Percentiles rank a stretch among this genome's conserved stretches.
These are phyloP conservation scores for Tolypocladium inflatum DNA, from an alignment of 2,329 filamentous ascomycete species.

Conservation along the genomic window DNA sequence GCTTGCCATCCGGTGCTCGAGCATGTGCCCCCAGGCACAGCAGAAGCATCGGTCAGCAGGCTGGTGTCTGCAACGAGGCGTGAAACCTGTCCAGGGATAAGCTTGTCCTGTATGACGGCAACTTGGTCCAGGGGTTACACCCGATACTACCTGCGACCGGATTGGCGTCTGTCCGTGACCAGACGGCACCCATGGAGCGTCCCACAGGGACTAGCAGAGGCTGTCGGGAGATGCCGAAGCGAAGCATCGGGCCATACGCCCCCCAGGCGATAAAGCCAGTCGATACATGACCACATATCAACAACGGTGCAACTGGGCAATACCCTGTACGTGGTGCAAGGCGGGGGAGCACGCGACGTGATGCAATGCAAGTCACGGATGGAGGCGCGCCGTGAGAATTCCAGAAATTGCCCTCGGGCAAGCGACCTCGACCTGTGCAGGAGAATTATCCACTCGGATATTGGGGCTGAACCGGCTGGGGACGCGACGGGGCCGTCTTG, in stretches of 20 bases:
- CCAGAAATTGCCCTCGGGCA: not conserved
- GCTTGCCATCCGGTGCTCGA: not conserved
- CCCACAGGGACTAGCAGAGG: not conserved
- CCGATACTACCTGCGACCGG: conserved; percentile 9
- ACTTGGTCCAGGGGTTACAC: conserved; percentile 6
- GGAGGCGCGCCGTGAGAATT: not conserved
- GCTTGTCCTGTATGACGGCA: conserved; percentile 5
- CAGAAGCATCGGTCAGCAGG: not conserved
- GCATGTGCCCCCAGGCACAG: not conserved
- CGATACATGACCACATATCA: not conserved
- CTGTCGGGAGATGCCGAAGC: conserved; percentile 7
- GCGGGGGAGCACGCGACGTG: not conserved
- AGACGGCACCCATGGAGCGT: not conserved
- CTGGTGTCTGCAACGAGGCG: conserved; percentile 7
- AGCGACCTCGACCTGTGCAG: not conserved
- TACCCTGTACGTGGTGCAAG: not conserved
- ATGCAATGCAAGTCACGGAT: not conserved
- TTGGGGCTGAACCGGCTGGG: not conserved
- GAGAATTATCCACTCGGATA: too few relatives aligned
- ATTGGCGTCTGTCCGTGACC: conserved; percentile 6
- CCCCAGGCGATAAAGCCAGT: not conserved
- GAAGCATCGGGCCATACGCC: not conserved
- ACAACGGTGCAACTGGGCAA: not conserved
- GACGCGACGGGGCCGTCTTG: not conserved
- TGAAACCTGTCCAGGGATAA: conserved; percentile 8